phyloP scores from a whole-genome alignment of 2,329 filamentous ascomycete genomes.

The Sarocladium oryzae region DNA sequence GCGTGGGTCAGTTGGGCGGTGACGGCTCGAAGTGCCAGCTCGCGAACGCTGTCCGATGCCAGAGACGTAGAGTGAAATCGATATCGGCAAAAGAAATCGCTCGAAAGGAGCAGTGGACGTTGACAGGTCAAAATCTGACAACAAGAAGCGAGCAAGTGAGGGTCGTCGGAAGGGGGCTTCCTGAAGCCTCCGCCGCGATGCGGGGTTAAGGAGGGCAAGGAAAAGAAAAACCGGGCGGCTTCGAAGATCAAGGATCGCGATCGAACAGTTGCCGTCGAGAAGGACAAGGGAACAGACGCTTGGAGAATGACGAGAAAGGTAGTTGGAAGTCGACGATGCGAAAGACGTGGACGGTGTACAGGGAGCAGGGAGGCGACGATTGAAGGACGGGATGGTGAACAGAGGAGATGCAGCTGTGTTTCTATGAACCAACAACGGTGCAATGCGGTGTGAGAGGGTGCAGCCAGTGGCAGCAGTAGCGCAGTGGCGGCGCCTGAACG shows the following conservation, averaged over 20 bases:
- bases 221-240: neutral
- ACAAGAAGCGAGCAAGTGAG: neutral
- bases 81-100: neutral
- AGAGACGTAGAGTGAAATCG: neutral
- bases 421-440: neutral
- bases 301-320: neutral
- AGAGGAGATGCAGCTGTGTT: slow-evolving; percentile 1
- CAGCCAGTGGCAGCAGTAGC: neutral
- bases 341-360: neutral
- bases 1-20: neutral
- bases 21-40: neutral
- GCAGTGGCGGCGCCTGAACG: neutral
- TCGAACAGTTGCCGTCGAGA: neutral
- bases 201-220: slow-evolving; percentile 7
- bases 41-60: neutral
- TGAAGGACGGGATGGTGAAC: slow-evolving; percentile 4
- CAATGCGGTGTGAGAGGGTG: neutral
- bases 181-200: slow-evolving; percentile 6
- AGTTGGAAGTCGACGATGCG: neutral
- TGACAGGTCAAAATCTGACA: neutral
- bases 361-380: slow-evolving; percentile 4
- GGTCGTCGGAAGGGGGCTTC: neutral
- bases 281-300: neutral
- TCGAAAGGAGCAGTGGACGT: neutral
- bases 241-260: neutral